Base-by-base conservation (phyloP, 371 early-diverging fungal genomes). In the Mortierella sp. region DNA sequence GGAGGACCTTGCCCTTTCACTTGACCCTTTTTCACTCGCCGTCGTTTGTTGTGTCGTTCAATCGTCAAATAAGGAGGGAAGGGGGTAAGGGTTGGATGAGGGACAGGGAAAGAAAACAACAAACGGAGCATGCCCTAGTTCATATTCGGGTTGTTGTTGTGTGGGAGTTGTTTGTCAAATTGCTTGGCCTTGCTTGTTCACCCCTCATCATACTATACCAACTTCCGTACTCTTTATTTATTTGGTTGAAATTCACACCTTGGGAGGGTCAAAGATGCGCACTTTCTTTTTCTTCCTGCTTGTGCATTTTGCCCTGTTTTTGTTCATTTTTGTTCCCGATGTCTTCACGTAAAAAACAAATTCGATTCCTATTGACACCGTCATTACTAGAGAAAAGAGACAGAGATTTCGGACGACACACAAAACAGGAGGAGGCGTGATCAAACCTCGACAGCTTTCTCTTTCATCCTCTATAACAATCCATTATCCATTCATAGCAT, bases 1-100 rank as follows among this genome's bases (percentile, higher is more conserved):
- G 57, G 79, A 74, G 79, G 34, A 38, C 58, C 58, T 74, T 70
- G 71, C 47, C 71, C 71, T 74, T 79, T 70, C 65, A 55, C 74
- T 54, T 75, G 28, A 31, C 48, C 58, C 75, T 58, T 57, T 75
- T 70, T 73, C 65, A 8, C 65, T 21, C 38, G 14, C 16, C 16
- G 50, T 19, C 19, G 34, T 63, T 60, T 31, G 31, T 34, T 31
- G 63, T 5, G 16, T 21, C 14, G 63, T 31, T 31, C 34, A 19
- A 34, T 34, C 34, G 63, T 34, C 63, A 34, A 34, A 63, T 63
- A 63, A 34, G 63, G 63, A 63, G 63, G 63, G 63, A 26, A 28
- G 28, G 21, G 34, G 19, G 2, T 14, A 58, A 13, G 60, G 28
- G 31, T 26, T 31, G 63, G 63, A 34, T 3, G 14, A 48, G 48